Evolutionary conservation across 2,329 filamentous ascomycete genomes (phyloP).

Genomic region (Fusarium nelsonii): DNA sequence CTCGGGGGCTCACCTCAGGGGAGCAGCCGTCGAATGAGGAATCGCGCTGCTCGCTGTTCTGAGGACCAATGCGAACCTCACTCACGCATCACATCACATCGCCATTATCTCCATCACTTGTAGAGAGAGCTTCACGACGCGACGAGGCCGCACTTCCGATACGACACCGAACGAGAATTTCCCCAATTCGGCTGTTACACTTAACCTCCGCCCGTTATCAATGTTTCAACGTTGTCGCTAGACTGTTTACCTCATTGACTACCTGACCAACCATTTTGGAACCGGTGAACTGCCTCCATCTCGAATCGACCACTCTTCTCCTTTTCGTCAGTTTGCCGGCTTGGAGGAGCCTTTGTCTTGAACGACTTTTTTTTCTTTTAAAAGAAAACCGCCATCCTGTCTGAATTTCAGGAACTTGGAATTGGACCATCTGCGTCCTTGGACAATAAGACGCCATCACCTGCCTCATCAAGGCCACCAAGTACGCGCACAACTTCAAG

Average conservation of each 20-base stretch:
- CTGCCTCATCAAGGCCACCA: slow-evolving; percentile 44
- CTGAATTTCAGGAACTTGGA: slow-evolving; percentile 51
- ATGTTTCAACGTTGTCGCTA: slow-evolving; percentile 36
- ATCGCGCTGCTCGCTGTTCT: slow-evolving; percentile 38
- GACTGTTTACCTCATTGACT: slow-evolving; percentile 31
- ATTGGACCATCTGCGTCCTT: slow-evolving; percentile 54
- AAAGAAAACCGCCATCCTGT: slow-evolving; percentile 55
- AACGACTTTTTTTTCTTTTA: slow-evolving; percentile 23
- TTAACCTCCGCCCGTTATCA: slow-evolving; percentile 14
- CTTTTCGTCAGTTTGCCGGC: slow-evolving; percentile 19
- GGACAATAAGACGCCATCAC: slow-evolving; percentile 51
- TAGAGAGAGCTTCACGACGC: slow-evolving; percentile 36
- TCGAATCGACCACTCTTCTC: slow-evolving; percentile 26
- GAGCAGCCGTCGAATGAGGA: slow-evolving; percentile 46
- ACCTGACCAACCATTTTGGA: slow-evolving; percentile 23
- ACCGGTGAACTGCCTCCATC: slow-evolving; percentile 25
- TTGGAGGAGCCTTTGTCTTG: slow-evolving; percentile 17
- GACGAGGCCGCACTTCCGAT: slow-evolving; percentile 19
- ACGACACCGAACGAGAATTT: slow-evolving; percentile 18
- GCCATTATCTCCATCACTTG: slow-evolving; percentile 18
- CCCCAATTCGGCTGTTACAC: slow-evolving; percentile 20
- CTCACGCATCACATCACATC: slow-evolving; percentile 42
- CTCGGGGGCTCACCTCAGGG: slow-evolving; percentile 44
- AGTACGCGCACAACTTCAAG: slow-evolving; percentile 47
- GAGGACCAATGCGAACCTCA: slow-evolving; percentile 40